phyloP scores from a whole-genome alignment of 140 eudicot genomes.

The Ambrosia hybrid region DNA sequence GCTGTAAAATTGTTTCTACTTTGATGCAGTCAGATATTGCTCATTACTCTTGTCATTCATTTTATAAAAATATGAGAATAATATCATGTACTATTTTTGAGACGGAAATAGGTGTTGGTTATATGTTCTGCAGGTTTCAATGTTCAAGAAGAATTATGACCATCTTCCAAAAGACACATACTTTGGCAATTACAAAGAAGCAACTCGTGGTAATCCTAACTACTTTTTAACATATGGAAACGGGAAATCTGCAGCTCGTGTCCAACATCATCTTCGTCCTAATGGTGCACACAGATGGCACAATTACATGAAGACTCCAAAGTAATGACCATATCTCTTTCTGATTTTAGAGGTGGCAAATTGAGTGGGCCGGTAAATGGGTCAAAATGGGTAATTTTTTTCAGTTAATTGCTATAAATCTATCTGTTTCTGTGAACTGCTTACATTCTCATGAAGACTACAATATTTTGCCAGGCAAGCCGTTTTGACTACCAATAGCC shows the following conservation, averaged over 20 bases:
- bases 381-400: not conserved
- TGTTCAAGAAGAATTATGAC: slow-evolving; percentile 97
- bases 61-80: slow-evolving; percentile 20
- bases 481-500: not conserved
- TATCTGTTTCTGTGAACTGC: not conserved
- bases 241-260: slow-evolving; percentile 92
- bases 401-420: not conserved
- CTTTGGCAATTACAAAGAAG: slow-evolving; percentile 80
- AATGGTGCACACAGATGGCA: slow-evolving; percentile 99
- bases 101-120: slow-evolving; percentile 9
- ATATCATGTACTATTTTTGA: not conserved
- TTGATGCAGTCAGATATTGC: not conserved
- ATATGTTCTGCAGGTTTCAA: slow-evolving; percentile 51
- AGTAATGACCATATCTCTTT: slow-evolving; percentile 39
- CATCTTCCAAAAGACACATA: slow-evolving; percentile 85
- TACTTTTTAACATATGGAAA: slow-evolving; percentile 96
- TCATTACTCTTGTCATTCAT: not conserved
- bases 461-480: not conserved
- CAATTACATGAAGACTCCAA: slow-evolving; percentile 85
- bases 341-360: slow-evolving; percentile 12
- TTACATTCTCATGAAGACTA: not conserved
- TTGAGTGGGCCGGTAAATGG: not conserved
- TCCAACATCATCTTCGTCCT: slow-evolving; percentile 94
- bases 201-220: slow-evolving; percentile 91
- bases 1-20: too few relatives aligned